Evolutionary conservation across 2,329 filamentous ascomycete genomes (phyloP), one percentile per base, ranked within the genome.

Genomic region (Colletotrichum acutatum): DNA sequence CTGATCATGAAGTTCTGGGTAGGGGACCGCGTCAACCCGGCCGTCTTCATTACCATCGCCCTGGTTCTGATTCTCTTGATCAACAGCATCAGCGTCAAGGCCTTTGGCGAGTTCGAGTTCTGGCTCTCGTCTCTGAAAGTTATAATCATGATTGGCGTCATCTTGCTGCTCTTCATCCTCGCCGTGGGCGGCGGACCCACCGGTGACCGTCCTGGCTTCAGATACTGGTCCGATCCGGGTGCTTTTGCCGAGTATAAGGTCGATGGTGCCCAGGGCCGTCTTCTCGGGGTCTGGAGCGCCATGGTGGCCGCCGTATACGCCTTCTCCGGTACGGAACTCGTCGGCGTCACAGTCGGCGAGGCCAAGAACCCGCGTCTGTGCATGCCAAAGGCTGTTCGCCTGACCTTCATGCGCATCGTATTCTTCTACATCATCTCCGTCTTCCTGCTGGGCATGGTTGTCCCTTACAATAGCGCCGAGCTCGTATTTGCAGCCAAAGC

Each of bases 381-480:
- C 61, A 91, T 93, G 69, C 91, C 91, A 2, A 85, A 88, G 57
- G 92, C 91, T 30, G 92, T 93, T 81, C 91, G 89, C 77, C 86
- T 93, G 68, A 93, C 91, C 52, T 92, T 93, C 80, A 91, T 88
- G 82, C 91, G 92, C 24, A 93, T 93, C 78, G 80, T 92, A 73
- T 85, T 93, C 81, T 94, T 94, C 83, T 93, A 93, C 82, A 85
- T 91, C 69, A 80, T 91, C 32, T 90, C 88, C 8, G 90, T 93
- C 19, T 84, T 93, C 57, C 86, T 93, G 57, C 83, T 93, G 6
- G 92, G 92, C 69, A 92, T 92, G 84, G 84, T 92, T 14, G 89
- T 94, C 1, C 90, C 91, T 0, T 93, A 92, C 83, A 84, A 93
- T 80, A 80, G 81, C 66, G 49, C 75, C 0, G 24, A 75, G 8